Evolutionary conservation across 768 basidiomycete species (phyloP).

Genomic region (Boletellus ananiceps): DNA sequence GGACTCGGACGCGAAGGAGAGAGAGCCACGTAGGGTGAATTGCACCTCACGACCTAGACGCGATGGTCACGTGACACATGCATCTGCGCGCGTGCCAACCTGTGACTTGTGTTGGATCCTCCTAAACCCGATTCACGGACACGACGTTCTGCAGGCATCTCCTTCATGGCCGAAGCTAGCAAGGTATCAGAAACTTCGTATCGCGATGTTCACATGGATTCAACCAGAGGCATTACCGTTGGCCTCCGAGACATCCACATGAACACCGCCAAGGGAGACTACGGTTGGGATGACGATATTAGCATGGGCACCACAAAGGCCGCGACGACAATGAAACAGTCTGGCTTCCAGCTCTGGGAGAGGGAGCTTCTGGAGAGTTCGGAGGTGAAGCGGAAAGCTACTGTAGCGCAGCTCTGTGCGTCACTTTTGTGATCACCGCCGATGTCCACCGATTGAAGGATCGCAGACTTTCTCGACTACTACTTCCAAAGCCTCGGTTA

Average conservation of each 20-base stretch:
- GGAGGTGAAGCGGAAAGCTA: conserved; percentile 93
- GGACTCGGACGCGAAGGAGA: background rate
- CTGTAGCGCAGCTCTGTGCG: conserved; percentile 94
- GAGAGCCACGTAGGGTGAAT: too few species aligned
- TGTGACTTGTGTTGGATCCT: background rate
- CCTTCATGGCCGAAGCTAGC: conserved; percentile 11
- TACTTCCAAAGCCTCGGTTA: conserved; percentile 96
- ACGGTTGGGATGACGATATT: conserved; percentile 48
- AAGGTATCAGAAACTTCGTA: conserved; percentile 25
- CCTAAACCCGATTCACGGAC: background rate
- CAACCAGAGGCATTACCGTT: conserved; percentile 57
- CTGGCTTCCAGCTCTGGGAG: conserved; percentile 72
- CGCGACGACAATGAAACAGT: conserved; percentile 48
- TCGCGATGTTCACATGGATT: conserved; percentile 74
- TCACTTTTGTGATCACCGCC: conserved; percentile 12
- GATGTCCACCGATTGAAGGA: conserved; percentile 11
- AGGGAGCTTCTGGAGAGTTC: conserved; percentile 74
- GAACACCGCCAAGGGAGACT: conserved; percentile 55
- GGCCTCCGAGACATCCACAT: conserved; percentile 53
- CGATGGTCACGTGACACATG: conserved; percentile 22
- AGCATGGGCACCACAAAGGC: conserved; percentile 50
- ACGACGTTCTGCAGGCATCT: background rate
- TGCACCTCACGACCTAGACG: background rate
- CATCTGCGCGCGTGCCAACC: conserved; percentile 5
- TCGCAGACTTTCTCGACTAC: conserved; percentile 90